Evolutionary conservation across 1,139 yeast genomes (phyloP).

Genomic region (Yamadazyma trypodendri): DNA sequence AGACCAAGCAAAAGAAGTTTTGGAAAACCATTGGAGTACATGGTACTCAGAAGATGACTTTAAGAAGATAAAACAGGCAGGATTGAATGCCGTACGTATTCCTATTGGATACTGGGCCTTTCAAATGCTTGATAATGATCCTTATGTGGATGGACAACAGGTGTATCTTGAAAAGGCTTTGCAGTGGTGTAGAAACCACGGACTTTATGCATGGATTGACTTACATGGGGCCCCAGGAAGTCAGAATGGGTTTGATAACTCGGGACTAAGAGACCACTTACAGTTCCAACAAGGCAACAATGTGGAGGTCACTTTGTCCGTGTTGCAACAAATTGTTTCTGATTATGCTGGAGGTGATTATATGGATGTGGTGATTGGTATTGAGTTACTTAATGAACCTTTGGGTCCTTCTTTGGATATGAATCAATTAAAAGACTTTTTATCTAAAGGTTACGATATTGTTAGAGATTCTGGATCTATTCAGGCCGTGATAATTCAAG

Average conservation of each 20-base stretch:
- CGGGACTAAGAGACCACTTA: slow-evolving; percentile 73
- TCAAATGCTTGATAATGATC: slow-evolving; percentile 60
- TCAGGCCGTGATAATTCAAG: slow-evolving; percentile 63
- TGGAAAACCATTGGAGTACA: slow-evolving; percentile 72
- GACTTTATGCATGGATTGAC: slow-evolving; percentile 84
- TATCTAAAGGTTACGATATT: slow-evolving; percentile 51
- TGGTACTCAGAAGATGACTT: slow-evolving; percentile 81
- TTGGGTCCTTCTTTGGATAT: slow-evolving; percentile 67
- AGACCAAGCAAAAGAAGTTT: slow-evolving; percentile 48
- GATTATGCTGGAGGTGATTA: slow-evolving; percentile 69
- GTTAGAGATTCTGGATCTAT: slow-evolving; percentile 49
- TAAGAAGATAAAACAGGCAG: slow-evolving; percentile 55
- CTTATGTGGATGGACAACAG: slow-evolving; percentile 86
- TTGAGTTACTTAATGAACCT: slow-evolving; percentile 89
- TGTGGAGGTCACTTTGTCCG: slow-evolving; percentile 50
- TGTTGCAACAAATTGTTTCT: slow-evolving; percentile 42
- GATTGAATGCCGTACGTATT: slow-evolving; percentile 82
- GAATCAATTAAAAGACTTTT: slow-evolving; percentile 57
- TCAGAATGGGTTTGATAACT: slow-evolving; percentile 94
- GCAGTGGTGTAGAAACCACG: slow-evolving; percentile 65
- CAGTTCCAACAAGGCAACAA: slow-evolving; percentile 56
- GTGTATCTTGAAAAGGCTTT: slow-evolving; percentile 72
- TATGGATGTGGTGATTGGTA: slow-evolving; percentile 74
- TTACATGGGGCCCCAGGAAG: slow-evolving; percentile 97
- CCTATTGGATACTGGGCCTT: slow-evolving; percentile 99